Base-by-base conservation (phyloP, 1,139 yeast genomes). In the Candida tetrigidarum region DNA sequence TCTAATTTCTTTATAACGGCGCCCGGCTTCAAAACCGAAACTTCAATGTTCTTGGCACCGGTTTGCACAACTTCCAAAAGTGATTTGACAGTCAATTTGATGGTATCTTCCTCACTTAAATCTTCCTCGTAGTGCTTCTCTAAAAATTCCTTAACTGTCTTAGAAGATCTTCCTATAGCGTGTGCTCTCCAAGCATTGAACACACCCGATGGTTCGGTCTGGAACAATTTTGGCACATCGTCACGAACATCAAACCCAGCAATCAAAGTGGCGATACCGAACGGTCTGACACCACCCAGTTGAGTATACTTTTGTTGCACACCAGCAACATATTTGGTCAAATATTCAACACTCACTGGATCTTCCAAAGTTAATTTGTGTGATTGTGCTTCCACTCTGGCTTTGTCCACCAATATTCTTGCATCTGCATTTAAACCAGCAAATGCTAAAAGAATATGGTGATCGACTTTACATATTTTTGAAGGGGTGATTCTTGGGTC, bases 141-240 rank as follows among this genome's bases (percentile, higher is more conserved):
- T 66, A 93, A 78, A 58, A 92, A 88, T 66, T 95, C 99, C 56
- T 96, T 84, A 27, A 95, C 98, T 1, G 98, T 93, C 67, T 93
- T 93, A 50, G 96, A 81, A 49, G 96, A 88, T 62, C 97, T 84
- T 46, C 99, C 99, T 63, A 95, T 93, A 19, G 99, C 92, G 64
- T 90, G 95, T 16, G 99, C 98, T 66, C 92, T 90, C 99, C 99
- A 93, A n/a, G 98, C 96, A 45, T 96, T 90, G 64, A 86, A 93
- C 53, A 93, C 95, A 23, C 99, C 99, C 37, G 96, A 87, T 38
- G 99, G 99, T 66, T 93, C 99, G 15, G 99, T 93, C 68, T 89
- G 96, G 69, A 86, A 93, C 57, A 95, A 78, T 63, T 82, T 83
- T 39, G 99, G 98, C 32, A 77, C 80, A 19, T 69, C 71, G 65